Conservation (phyloP, 2,329 filamentous ascomycete species). For the Colletotrichum sp. region DNA sequence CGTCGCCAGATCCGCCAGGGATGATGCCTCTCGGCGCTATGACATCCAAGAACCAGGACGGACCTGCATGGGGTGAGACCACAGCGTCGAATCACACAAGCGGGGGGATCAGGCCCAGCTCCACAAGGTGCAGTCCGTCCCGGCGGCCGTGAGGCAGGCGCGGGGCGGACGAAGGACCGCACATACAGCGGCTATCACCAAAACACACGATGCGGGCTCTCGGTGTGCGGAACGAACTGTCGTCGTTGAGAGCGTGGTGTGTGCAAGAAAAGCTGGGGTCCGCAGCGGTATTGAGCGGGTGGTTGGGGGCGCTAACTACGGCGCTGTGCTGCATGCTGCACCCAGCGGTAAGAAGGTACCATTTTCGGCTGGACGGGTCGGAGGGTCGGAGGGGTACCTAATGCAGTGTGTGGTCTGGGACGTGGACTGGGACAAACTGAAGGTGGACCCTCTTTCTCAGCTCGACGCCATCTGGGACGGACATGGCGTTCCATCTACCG, state of each 20-base stretch:
- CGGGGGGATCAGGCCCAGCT: background rate
- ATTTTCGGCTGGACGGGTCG: background rate
- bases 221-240: background rate
- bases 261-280: background rate
- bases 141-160: background rate
- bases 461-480: background rate
- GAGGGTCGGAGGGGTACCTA: background rate
- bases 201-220: background rate
- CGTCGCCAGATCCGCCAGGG: background rate
- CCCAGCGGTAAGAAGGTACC: background rate
- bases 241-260: background rate
- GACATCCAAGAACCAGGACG: slow-evolving; percentile 3
- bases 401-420: background rate
- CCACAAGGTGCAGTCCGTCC: background rate
- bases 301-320: background rate
- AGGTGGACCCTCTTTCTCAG: background rate
- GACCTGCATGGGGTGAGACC: slow-evolving; percentile 9
- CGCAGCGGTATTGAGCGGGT: background rate
- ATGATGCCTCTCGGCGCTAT: slow-evolving; percentile 16
- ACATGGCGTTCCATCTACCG: background rate
- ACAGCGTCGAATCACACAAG: slow-evolving; percentile 3
- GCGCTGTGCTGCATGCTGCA: background rate
- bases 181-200: background rate
- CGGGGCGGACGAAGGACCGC: background rate
- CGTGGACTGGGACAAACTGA: background rate